These are phyloP conservation scores for Fremontodendron californicum DNA, from an alignment of 345 rosid species.

Conservation along the genomic window DNA sequence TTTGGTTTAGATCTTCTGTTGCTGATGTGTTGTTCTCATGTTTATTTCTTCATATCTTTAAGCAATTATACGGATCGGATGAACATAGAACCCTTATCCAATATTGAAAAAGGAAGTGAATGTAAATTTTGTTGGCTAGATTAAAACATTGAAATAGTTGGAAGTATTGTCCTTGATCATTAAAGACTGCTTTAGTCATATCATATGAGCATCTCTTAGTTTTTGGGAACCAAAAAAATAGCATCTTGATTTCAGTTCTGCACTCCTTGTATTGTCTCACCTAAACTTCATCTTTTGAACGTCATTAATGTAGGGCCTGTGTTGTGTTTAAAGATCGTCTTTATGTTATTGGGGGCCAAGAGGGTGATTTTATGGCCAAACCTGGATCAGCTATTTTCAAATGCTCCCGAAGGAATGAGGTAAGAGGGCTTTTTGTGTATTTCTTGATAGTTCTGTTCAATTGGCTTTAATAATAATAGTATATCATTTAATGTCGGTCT, in stretches of 20 bases:
- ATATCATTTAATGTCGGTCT: neutral
- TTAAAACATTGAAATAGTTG: slow-evolving; percentile 1
- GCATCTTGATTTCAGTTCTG: neutral
- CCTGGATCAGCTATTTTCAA: slow-evolving; percentile 98
- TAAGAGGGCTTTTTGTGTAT: slow-evolving; percentile 12
- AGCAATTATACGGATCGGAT: neutral
- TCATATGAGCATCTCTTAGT: neutral
- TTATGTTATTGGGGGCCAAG: slow-evolving; percentile 88
- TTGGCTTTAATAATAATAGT: neutral
- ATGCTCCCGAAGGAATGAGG: slow-evolving; percentile 93
- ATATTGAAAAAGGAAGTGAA: neutral
- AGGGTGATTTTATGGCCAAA: slow-evolving; percentile 99
- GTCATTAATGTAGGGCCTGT: slow-evolving; percentile 56
- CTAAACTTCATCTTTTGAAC: neutral
- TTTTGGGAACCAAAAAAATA: neutral
- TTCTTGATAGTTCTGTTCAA: neutral
- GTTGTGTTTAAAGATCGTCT: slow-evolving; percentile 70
- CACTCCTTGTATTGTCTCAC: neutral
- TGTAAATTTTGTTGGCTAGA: neutral
- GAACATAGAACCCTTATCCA: neutral
- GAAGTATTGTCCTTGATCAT: neutral
- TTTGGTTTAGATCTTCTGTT: neutral
- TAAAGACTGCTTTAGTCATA: neutral
- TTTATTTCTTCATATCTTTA: neutral
- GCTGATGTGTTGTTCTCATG: neutral